These are phyloP conservation scores for Tulasnella sp. DNA, from an alignment of 768 basidiomycete species.

Conservation along the genomic window DNA sequence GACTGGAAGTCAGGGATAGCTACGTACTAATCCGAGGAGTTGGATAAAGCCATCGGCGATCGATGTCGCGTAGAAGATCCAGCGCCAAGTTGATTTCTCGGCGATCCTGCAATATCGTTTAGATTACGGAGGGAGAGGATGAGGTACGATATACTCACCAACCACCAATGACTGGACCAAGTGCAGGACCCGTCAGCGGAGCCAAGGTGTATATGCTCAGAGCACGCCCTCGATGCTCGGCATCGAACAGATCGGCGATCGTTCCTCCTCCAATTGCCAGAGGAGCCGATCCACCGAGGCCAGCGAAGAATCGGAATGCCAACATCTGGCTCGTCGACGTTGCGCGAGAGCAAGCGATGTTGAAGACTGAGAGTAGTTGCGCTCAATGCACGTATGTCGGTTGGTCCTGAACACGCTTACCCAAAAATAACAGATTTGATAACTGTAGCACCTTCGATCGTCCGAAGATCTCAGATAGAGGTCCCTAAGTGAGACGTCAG, in stretches of 20 bases:
- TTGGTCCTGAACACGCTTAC: slow-evolving; percentile 26
- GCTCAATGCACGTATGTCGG: neutral
- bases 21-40: slow-evolving; percentile 33
- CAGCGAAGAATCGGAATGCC: slow-evolving; percentile 55
- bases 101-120: slow-evolving; percentile 32
- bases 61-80: slow-evolving; percentile 63
- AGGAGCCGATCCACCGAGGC: slow-evolving; percentile 62
- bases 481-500: slow-evolving; percentile 30
- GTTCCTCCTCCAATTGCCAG: slow-evolving; percentile 53
- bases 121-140: neutral
- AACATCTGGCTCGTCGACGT: slow-evolving; percentile 42
- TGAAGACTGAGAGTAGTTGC: slow-evolving; percentile 15
- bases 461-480: slow-evolving; percentile 60
- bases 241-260: slow-evolving; percentile 23
- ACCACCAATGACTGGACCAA: slow-evolving; percentile 10
- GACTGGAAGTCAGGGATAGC: neutral
- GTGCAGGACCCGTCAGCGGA: slow-evolving; percentile 7
- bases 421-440: slow-evolving; percentile 54
- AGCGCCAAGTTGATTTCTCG: slow-evolving; percentile 53
- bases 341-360: slow-evolving; percentile 57
- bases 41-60: slow-evolving; percentile 47
- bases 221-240: slow-evolving; percentile 23
- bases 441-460: slow-evolving; percentile 48
- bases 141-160: slow-evolving; percentile 1
- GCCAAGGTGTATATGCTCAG: slow-evolving; percentile 9